Evolutionary conservation across 2,329 filamentous ascomycete species (phyloP).

Genomic region (Tolypocladium sp.): DNA sequence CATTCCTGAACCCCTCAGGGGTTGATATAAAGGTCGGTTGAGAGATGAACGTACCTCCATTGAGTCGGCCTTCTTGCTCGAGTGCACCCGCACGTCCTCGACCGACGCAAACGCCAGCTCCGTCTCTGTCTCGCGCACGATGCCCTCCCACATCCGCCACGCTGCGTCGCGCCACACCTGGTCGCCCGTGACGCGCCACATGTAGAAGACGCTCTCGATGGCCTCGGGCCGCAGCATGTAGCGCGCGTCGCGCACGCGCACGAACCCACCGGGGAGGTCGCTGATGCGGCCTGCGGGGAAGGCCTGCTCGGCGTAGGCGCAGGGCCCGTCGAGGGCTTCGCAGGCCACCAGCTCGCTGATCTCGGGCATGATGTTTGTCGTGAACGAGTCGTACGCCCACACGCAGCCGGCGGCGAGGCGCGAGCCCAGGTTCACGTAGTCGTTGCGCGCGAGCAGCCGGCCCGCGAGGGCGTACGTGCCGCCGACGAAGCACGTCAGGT

Average conservation of each 20-base stretch:
- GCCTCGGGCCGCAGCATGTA: conserved; percentile 40
- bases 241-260: conserved; percentile 33
- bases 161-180: conserved; percentile 32
- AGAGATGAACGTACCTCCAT: conserved; percentile 44
- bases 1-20: not conserved
- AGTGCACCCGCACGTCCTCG: conserved; percentile 21
- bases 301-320: conserved; percentile 19
- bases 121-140: conserved; percentile 32
- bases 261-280: conserved; percentile 45
- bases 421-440: conserved; percentile 37
- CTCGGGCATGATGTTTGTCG: conserved; percentile 47
- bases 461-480: conserved; percentile 62
- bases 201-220: conserved; percentile 42
- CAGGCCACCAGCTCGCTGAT: conserved; percentile 28
- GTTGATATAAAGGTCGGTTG: not conserved
- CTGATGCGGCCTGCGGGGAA: conserved; percentile 7
- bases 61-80: conserved; percentile 38
- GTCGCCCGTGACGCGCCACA: conserved; percentile 41
- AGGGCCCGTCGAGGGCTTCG: conserved; percentile 22
- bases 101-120: conserved; percentile 33
- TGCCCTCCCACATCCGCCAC: conserved; percentile 38
- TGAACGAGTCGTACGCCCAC: conserved; percentile 42
- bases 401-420: conserved; percentile 43
- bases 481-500: conserved; percentile 62
- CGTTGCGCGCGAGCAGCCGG: conserved; percentile 42